Conservation (phyloP, 1,139 yeast genomes). For the Yamadazyma atlantica region DNA sequence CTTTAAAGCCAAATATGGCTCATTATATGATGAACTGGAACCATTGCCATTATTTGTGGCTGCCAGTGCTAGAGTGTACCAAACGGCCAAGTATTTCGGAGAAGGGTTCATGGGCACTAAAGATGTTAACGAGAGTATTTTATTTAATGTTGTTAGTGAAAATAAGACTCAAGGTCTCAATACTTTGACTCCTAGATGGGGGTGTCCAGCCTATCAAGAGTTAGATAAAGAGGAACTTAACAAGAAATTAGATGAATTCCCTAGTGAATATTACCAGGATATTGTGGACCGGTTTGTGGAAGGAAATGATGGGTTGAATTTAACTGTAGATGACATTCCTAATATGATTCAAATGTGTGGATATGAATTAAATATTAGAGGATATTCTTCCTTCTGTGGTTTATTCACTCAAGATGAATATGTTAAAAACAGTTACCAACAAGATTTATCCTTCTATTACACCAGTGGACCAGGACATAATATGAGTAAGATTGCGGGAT, state of each 20-base stretch:
- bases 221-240: slow-evolving; percentile 9
- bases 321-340: slow-evolving; percentile 40
- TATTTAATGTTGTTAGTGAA: slow-evolving; percentile 25
- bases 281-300: slow-evolving; percentile 42
- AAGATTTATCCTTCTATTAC: slow-evolving; percentile 48
- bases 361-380: slow-evolving; percentile 51
- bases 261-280: slow-evolving; percentile 29
- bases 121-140: slow-evolving; percentile 16
- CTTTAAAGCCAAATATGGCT: slow-evolving; percentile 30
- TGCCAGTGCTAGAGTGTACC: slow-evolving; percentile 30
- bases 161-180: slow-evolving; percentile 25
- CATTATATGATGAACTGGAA: slow-evolving; percentile 20
- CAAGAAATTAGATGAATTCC: slow-evolving; percentile 15
- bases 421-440: slow-evolving; percentile 41
- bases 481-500: slow-evolving; percentile 27
- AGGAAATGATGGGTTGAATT: slow-evolving; percentile 39
- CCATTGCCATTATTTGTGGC: slow-evolving; percentile 32
- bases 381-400: slow-evolving; percentile 49
- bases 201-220: slow-evolving; percentile 20
- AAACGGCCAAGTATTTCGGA: slow-evolving; percentile 30
- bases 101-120: slow-evolving; percentile 28
- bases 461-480: slow-evolving; percentile 50
- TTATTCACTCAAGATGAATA: slow-evolving; percentile 53
- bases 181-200: slow-evolving; percentile 30
- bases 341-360: slow-evolving; percentile 48